phyloP scores from a whole-genome alignment of 2,329 filamentous ascomycete genomes.

The Chrysoporthe austroafricana region DNA sequence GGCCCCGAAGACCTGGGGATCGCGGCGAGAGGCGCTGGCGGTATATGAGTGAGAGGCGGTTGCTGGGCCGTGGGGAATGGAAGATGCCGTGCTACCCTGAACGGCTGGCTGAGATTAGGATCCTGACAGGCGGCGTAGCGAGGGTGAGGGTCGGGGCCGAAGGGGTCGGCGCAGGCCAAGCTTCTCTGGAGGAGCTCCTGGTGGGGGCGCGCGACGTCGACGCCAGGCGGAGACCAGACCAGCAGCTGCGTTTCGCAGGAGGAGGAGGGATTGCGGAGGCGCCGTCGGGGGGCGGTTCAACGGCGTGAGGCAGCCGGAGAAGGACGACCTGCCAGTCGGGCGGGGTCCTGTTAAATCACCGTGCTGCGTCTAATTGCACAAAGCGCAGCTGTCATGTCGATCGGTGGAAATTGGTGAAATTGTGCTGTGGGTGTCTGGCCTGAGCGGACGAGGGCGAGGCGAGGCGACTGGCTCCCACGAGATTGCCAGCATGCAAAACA shows the following conservation, averaged over 20 bases:
- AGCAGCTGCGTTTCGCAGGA: too few species aligned
- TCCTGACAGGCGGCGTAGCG: conserved; percentile 8
- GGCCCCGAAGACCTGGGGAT: conserved; percentile 1
- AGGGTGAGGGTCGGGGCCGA: background rate
- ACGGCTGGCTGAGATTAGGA: background rate
- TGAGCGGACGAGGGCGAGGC: conserved; percentile 7
- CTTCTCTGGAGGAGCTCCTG: too few species aligned
- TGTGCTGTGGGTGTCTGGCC: conserved; percentile 24
- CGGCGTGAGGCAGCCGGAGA: background rate
- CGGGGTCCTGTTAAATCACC: conserved; percentile 25
- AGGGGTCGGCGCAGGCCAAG: background rate
- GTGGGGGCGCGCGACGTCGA: too few species aligned
- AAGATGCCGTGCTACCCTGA: background rate
- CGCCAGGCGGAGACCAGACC: too few species aligned
- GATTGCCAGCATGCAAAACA: conserved; percentile 1
- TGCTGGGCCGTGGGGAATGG: background rate
- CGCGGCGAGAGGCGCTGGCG: background rate
- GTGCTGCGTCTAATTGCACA: conserved; percentile 22
- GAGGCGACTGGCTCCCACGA: conserved; percentile 11
- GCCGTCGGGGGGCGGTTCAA: too few species aligned
- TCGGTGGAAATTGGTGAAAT: conserved; percentile 26
- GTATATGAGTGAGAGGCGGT: background rate
- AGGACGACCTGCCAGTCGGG: background rate
- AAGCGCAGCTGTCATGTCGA: conserved; percentile 23
- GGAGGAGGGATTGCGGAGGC: too few species aligned